Percentiles rank a stretch among this genome's conserved stretches.
Evolutionary conservation across 2,329 filamentous ascomycete species (phyloP).

Genomic region (Keithomyces neogunnii): DNA sequence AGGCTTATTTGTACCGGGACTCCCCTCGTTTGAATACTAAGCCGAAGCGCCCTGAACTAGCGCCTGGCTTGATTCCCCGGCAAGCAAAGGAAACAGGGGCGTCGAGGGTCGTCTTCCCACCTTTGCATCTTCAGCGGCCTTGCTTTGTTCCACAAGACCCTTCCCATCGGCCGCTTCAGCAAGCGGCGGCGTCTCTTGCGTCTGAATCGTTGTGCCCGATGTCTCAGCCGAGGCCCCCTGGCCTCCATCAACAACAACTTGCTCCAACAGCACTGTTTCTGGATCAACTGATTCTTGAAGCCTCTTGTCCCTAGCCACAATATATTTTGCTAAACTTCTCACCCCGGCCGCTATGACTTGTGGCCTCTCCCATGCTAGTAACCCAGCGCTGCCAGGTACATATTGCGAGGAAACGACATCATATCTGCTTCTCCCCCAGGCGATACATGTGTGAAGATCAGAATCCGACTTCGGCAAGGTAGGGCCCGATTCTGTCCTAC

Average conservation of each 20-base stretch:
- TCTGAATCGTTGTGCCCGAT: slow-evolving; percentile 4
- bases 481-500: slow-evolving; percentile 1
- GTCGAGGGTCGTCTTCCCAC: not conserved
- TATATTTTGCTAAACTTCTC: slow-evolving; percentile 29
- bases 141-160: not conserved
- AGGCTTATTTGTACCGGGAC: slow-evolving; percentile 11
- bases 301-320: slow-evolving; percentile 29
- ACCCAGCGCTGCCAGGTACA: slow-evolving; percentile 29
- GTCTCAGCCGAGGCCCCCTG: slow-evolving; percentile 13
- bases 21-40: slow-evolving; percentile 6
- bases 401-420: slow-evolving; percentile 33
- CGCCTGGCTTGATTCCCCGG: not conserved
- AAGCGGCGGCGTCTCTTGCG: not conserved
- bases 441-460: slow-evolving; percentile 33
- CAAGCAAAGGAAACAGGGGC: not conserved
- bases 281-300: slow-evolving; percentile 21
- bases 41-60: not conserved
- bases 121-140: not conserved
- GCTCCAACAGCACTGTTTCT: slow-evolving; percentile 21
- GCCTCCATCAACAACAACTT: slow-evolving; percentile 20
- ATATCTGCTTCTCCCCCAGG: slow-evolving; percentile 38
- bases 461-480: slow-evolving; percentile 15
- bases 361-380: slow-evolving; percentile 41
- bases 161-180: not conserved
- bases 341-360: slow-evolving; percentile 35